These are phyloP conservation scores for Talaromyces piceae DNA, from an alignment of 2,329 filamentous ascomycete genomes.

Conservation along the genomic window DNA sequence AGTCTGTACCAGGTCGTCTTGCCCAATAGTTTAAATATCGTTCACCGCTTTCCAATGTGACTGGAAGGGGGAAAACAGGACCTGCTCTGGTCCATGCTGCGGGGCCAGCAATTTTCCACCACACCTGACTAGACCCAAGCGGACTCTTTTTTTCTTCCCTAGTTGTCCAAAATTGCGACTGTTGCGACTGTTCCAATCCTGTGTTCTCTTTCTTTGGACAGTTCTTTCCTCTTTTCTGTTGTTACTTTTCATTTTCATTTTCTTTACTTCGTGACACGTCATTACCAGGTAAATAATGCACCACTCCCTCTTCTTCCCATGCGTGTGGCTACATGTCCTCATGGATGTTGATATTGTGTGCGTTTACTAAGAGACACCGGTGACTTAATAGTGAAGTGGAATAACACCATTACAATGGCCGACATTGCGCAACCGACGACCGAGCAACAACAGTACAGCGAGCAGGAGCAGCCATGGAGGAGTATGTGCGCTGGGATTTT, in stretches of 20 bases:
- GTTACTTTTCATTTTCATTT: background rate
- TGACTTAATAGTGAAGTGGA: background rate
- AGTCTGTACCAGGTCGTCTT: too few species aligned
- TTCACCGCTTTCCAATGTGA: background rate
- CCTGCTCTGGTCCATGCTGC: background rate
- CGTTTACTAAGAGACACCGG: background rate
- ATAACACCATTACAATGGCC: slow-evolving; percentile 8
- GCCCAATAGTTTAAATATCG: too few species aligned
- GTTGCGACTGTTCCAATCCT: background rate
- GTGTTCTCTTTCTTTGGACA: too few species aligned
- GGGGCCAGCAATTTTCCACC: background rate
- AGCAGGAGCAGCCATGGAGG: slow-evolving; percentile 8
- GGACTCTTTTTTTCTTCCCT: background rate
- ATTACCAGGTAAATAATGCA: background rate
- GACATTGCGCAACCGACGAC: slow-evolving; percentile 6
- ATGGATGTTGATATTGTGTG: too few species aligned
- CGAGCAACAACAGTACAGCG: slow-evolving; percentile 1
- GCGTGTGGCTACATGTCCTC: background rate
- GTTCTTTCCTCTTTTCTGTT: background rate
- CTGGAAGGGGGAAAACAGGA: background rate
- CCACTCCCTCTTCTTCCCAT: too few species aligned
- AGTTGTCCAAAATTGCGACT: background rate
- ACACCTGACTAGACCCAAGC: background rate
- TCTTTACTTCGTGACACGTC: background rate
- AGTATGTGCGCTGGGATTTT: slow-evolving; percentile 8